Evolutionary conservation across 305 asterid species (phyloP), one percentile per base, ranked within the genome.

Genomic region (Solanum hybrid): DNA sequence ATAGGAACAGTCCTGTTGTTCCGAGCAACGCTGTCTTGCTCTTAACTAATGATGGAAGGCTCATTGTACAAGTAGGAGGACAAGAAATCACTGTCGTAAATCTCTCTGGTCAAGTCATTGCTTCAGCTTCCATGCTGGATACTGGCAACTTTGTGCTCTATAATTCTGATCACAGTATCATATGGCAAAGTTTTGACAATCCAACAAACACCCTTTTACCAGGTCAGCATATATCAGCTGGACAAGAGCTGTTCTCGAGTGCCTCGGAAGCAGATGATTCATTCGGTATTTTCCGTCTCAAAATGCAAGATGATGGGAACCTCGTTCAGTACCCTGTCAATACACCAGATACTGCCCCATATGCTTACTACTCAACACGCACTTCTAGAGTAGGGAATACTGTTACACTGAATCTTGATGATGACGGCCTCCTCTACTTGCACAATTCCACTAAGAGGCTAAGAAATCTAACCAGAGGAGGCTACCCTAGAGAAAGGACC

Each of bases 61-160:
- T 93, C 14, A 38, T 92, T 69, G 34, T 93, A 34, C 88, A 79
- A 38, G 77, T 42, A 40, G 78, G 87, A 84, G 76, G 5, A 7
- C 88, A 37, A n/a, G 90, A 88, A 4, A 88, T 84, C 22, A 0
- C 4, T 8, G 38, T 91, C 76, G 82, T 46, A 1, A 29, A 5
- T 87, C 34, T 4, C 11, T n/a, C 84, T 40, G 31, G 75, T 31
- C 78, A 12, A 27, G 6, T 32, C 27, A 76, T 90, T 85, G 85
- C 77, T 7, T 51, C 90, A 22, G 93, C 92, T 86, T 92, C 93
- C 79, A 89, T 93, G 91, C 82, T 79, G 10, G 89, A 93, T 24
- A 88, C 71, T 1, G 94, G 93, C 0, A 93, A 93, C 79, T 91
- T 93, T 32, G 93, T 93, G n/a, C 77, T 93, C 6, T 91, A 92